phyloP scores from a whole-genome alignment of 202 grass and related monocot species.

The Alloteropsis angusta region DNA sequence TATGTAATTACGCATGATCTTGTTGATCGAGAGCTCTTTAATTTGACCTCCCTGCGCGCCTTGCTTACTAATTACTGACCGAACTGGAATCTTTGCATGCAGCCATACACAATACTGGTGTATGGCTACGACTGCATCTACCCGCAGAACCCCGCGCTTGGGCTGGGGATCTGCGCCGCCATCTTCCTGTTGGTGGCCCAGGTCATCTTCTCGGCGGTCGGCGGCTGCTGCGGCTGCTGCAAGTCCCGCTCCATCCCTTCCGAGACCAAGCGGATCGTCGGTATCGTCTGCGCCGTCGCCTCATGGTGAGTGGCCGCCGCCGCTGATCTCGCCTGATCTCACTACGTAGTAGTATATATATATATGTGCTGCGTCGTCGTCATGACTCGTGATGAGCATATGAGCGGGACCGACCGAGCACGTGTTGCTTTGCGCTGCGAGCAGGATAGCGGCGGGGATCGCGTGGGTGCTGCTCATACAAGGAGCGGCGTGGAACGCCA shows the following conservation, averaged over 20 bases:
- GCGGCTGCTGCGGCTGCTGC: slow-evolving; percentile 55
- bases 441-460: slow-evolving; percentile 31
- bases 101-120: not conserved
- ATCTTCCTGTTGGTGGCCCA: slow-evolving; percentile 34
- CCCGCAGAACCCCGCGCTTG: slow-evolving; percentile 30
- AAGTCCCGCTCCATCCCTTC: not conserved
- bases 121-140: not conserved
- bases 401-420: too few species aligned
- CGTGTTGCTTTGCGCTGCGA: not conserved
- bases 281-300: not conserved
- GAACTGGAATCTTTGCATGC: not conserved
- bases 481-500: slow-evolving; percentile 19
- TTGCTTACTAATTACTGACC: not conserved
- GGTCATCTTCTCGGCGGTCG: slow-evolving; percentile 7
- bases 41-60: too few species aligned
- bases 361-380: too few species aligned
- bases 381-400: too few species aligned
- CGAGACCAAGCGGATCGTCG: not conserved
- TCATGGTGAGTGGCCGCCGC: not conserved
- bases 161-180: slow-evolving; percentile 7
- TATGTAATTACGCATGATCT: not conserved
- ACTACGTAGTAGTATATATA: too few species aligned
- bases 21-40: not conserved
- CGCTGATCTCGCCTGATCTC: too few species aligned
- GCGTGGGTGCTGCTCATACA: not conserved